Evolutionary conservation across 768 basidiomycete genomes (phyloP).

Genomic region (Mycena amicta): DNA sequence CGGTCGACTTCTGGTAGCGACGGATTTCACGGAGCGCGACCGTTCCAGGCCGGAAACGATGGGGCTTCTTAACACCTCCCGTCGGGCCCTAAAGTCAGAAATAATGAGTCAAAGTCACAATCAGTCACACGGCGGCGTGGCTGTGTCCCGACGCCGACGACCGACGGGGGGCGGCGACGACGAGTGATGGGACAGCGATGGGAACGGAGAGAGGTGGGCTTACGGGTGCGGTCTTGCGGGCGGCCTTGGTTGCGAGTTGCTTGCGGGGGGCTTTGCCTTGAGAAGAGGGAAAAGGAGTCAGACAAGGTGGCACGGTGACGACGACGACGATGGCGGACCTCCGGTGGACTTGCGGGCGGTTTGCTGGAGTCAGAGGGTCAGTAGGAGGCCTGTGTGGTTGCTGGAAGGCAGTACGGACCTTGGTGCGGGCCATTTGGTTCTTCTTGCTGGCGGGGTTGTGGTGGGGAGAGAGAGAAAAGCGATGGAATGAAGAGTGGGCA

Average conservation of each 20-base stretch:
- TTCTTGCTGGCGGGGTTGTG: conserved; percentile 21
- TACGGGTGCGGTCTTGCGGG: conserved; percentile 84
- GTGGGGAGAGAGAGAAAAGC: conserved; percentile 15
- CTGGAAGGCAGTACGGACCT: conserved; percentile 48
- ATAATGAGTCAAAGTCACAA: conserved; percentile 7
- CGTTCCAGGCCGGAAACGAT: conserved; percentile 95
- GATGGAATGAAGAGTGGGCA: conserved; percentile 27
- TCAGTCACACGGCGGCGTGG: conserved; percentile 9
- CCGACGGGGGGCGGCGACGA: conserved; percentile 23
- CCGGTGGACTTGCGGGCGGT: conserved; percentile 99
- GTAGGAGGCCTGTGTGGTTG: conserved; percentile 20
- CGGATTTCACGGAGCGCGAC: conserved; percentile 99
- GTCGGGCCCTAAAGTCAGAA: conserved; percentile 60
- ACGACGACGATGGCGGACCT: conserved; percentile 52
- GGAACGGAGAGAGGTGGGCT: conserved; percentile 31
- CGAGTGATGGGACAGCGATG: conserved; percentile 30
- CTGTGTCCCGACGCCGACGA: conserved; percentile 20
- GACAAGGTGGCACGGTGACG: conserved; percentile 20
- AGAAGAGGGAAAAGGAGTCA: conserved; percentile 27
- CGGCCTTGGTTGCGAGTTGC: conserved; percentile 95
- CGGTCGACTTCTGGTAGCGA: conserved; percentile 98
- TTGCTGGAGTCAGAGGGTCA: conserved; percentile 63
- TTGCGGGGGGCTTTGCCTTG: conserved; percentile 89
- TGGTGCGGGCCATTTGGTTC: conserved; percentile 81
- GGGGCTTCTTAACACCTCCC: conserved; percentile 99